These are phyloP conservation scores for Plasmodiophora brassicae DNA, from an alignment of 208 protist genomes.

Conservation along the genomic window DNA sequence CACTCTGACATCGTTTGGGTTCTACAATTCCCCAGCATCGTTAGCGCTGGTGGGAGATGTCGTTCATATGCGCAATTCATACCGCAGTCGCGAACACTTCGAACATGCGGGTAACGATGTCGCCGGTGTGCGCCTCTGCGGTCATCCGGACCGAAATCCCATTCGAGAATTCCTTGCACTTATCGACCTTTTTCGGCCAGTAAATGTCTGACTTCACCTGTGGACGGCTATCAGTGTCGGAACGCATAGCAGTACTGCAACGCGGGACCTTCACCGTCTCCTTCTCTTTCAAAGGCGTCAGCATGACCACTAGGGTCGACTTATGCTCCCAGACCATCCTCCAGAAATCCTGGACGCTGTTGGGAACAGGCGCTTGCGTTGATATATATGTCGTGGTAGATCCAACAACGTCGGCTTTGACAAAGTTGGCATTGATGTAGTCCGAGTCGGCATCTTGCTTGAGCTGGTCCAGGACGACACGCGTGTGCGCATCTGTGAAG, in stretches of 20 bases:
- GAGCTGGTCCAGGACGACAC: not conserved
- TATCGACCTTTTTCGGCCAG: not conserved
- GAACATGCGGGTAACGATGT: not conserved
- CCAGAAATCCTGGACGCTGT: constrained; percentile 25
- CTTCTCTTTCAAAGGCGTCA: not conserved
- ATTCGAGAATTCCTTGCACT: not conserved
- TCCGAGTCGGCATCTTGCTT: not conserved
- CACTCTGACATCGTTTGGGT: not conserved
- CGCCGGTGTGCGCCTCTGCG: not conserved
- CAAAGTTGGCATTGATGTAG: constrained; percentile 28
- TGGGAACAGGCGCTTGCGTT: not conserved
- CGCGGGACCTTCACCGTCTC: not conserved
- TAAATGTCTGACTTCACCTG: constrained; percentile 15
- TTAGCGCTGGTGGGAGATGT: no score
- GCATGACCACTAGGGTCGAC: not conserved
- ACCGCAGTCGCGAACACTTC: not conserved
- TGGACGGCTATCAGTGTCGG: not conserved
- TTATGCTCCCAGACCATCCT: constrained; percentile 17
- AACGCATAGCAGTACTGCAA: not conserved
- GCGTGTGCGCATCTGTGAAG: not conserved
- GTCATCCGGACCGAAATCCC: not conserved
- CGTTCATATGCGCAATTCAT: no score
- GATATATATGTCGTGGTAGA: not conserved
- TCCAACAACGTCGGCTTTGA: not conserved
- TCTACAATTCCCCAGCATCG: constrained; percentile 10